Conservation (phyloP, 2,329 filamentous ascomycete species). For the Cylindrodendrum hubeiense region DNA sequence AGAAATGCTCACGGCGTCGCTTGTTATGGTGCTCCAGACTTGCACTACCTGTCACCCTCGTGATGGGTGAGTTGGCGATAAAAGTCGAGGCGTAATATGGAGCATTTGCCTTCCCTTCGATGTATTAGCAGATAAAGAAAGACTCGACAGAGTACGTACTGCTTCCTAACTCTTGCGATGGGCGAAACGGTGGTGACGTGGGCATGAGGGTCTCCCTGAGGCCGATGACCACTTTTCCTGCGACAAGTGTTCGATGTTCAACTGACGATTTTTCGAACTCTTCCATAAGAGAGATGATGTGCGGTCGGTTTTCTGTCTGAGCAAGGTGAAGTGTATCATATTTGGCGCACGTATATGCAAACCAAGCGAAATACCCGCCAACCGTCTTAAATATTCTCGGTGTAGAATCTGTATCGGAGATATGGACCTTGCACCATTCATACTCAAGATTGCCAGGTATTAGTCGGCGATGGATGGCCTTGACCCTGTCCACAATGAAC, state of each 20-base stretch:
- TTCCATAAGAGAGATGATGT: no score
- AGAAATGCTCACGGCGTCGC: background rate
- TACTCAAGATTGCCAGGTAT: background rate
- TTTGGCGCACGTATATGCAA: background rate
- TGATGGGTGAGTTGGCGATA: background rate
- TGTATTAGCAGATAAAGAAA: background rate
- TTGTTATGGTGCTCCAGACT: background rate
- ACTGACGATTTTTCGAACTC: background rate
- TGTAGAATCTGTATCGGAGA: background rate
- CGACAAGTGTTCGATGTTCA: background rate
- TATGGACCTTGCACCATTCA: background rate
- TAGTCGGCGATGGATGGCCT: no score
- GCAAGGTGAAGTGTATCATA: background rate
- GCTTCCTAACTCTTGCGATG: background rate
- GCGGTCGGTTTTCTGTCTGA: no score
- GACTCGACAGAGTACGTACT: background rate
- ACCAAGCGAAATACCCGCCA: background rate
- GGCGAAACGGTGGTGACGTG: background rate
- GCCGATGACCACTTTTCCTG: background rate
- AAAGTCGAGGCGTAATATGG: background rate
- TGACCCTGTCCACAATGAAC: background rate
- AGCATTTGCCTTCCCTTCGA: background rate
- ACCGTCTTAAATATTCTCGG: background rate
- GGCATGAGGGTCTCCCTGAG: background rate
- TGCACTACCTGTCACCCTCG: background rate